Evolutionary conservation across 441 rosid genomes (phyloP), one percentile per base, ranked within the genome.

Genomic region (Corymbia citriodora): DNA sequence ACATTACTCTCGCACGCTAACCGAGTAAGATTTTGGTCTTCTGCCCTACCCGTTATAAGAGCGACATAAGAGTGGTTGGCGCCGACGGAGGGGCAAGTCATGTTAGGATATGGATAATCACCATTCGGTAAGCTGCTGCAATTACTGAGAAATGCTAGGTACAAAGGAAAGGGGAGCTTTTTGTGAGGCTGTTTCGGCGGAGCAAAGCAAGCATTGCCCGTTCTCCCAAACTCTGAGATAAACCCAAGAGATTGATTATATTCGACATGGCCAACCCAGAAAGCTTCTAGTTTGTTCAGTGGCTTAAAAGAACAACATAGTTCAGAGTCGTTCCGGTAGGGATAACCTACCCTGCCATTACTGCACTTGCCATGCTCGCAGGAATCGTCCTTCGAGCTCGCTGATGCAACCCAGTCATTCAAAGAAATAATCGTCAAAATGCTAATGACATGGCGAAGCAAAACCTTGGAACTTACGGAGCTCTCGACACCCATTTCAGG

Each of bases 11-110:
- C 1, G 16, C 79, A 31, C 23, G 0, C 21, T 0, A 7, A 15
- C 40, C 0, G 2, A 4, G 0, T 0, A 4, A 1, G 21, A 40
- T 5, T 5, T 40, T 8, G 12, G 21, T 68, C 40, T 16, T 68
- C 10, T 4, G 2, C 1, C 16, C 31, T 3, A 68, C 11, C 25
- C 0, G 18, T 16, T 8, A 15, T 3, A n/a, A 68, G 40, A 31
- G 21, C 74, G 36, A 65, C 36, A 1, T 31, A n/a, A n/a, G 72
- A n/a, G 21, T 0, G 72, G 40, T 68, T 68, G 40, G 40, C 40
- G 0, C 74, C 74, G 0, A 9, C 0, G 2, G 74, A 8, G 40
- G 40, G 21, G 40, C 40, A 31, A 31, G 23, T 68, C 10, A 0
- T 16, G 40, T 31, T 0, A 68, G 10, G 74, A 31, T 68, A 0